Conservation (phyloP, 1,139 yeast genomes). For the Geotrichum aggregatum region DNA sequence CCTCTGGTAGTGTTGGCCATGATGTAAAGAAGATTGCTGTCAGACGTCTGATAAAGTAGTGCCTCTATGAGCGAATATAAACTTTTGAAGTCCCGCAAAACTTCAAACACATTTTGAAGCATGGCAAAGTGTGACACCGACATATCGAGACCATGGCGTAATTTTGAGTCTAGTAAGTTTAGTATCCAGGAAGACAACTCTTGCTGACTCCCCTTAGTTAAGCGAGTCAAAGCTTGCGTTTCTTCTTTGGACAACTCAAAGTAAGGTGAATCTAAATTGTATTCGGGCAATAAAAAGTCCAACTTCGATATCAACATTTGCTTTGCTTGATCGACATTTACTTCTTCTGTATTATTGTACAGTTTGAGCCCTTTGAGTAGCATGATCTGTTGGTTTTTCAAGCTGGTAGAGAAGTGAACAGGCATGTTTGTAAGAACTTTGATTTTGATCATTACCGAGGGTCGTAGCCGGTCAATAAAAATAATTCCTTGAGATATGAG, state of each 20-base stretch:
- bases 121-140: constrained; percentile 28
- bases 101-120: constrained; percentile 26
- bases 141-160: constrained; percentile 15
- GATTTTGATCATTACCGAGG: constrained; percentile 45
- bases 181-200: constrained; percentile 26
- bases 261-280: constrained; percentile 6
- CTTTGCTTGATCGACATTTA: constrained; percentile 12
- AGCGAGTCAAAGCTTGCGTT: background rate
- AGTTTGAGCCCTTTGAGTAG: constrained; percentile 25
- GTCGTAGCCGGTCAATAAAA: constrained; percentile 40
- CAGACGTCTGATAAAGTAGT: constrained; percentile 24
- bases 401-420: constrained; percentile 26
- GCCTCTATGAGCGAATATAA: constrained; percentile 28
- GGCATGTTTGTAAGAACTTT: constrained; percentile 54
- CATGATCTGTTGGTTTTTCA: constrained; percentile 28
- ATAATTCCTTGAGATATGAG: constrained; percentile 80
- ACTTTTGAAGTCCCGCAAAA: constrained; percentile 27
- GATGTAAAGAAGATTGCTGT: constrained; percentile 26
- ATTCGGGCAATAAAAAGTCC: constrained; percentile 21
- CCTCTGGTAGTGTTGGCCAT: constrained; percentile 29
- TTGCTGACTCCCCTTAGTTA: constrained; percentile 24
- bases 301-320: constrained; percentile 9
- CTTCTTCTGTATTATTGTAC: constrained; percentile 10
- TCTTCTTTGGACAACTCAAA: constrained; percentile 21
- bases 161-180: constrained; percentile 20